Evolutionary conservation across 345 rosid genomes (phyloP), one percentile per base, ranked within the genome.

Genomic region (Litchi chinensis): DNA sequence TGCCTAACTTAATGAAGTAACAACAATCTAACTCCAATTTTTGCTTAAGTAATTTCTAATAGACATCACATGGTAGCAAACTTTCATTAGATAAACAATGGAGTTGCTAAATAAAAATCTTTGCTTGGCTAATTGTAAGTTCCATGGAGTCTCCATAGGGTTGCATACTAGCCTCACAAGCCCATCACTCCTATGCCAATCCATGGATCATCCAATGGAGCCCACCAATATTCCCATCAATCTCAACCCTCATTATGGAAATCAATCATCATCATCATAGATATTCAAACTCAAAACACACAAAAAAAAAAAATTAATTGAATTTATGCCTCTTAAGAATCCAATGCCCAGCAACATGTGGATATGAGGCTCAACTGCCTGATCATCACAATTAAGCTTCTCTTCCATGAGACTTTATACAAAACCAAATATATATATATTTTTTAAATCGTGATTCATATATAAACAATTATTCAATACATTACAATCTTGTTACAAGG

Each of bases 301-400:
- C 0, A 65, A 8, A 8, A 32, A 60, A 22, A 59, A 46, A 71
- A 52, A 11, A 39, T 24, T 63, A 71, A 73, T 59, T 73, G 24
- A 40, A 65, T n/a, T 71, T 10, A 44, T n/a, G 28, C 54, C n/a
- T 16, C 21, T 19, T 69, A n/a, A 81, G 90, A 83, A 89, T 89
- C 89, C 87, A 77, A 85, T 86, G 86, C 77, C 84, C 56, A 71
- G 69, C 79, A 79, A 76, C 86, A 46, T 32, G 37, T 32, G 37
- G 2, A 32, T 32, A 32, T 32, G 37, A 32, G 37, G 2, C 37
- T 32, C 37, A 32, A 32, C 44, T 70, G 87, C 84, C 81, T 59
- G 62, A 6, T 28, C 40, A 76, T 13, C 62, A 71, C 57, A 62
- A 37, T 54, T 74, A 32, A 32, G 37, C 37, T 32, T 32, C 37